Conservation (phyloP, 1,284 basidiomycete genomes). For the Cryptococcus sp. region DNA sequence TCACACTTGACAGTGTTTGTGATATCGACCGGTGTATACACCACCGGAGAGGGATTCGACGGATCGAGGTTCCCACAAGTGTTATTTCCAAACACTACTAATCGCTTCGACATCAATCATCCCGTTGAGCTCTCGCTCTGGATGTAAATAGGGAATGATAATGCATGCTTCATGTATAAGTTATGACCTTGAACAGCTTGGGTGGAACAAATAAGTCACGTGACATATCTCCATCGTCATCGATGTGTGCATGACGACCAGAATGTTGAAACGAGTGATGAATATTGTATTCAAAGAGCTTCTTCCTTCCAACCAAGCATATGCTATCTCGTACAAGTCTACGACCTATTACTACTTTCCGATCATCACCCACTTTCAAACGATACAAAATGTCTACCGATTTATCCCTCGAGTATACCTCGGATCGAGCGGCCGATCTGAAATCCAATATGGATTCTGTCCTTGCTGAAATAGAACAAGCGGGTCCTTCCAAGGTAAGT, state of each 20-base stretch:
- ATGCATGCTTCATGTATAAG: no score
- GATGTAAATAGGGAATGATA: not conserved
- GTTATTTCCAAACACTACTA: conserved; percentile 22
- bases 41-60: not conserved
- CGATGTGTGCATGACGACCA: no score
- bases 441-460: conserved; percentile 46
- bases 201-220: no score
- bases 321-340: not conserved
- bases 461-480: conserved; percentile 32
- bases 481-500: not conserved
- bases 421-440: conserved; percentile 46
- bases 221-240: no score
- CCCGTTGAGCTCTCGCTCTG: not conserved
- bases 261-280: no score
- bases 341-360: not conserved
- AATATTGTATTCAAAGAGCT: no score
- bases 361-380: not conserved
- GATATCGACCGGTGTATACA: conserved; percentile 8
- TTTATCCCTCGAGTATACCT: conserved; percentile 28
- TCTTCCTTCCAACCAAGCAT: not conserved
- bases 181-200: no score
- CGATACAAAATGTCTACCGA: conserved; percentile 2
- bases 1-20: not conserved
- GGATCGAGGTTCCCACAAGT: conserved; percentile 14
- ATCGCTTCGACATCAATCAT: not conserved